phyloP scores from a whole-genome alignment of 352 stramenopile species.

The Peronospora farinosa region DNA sequence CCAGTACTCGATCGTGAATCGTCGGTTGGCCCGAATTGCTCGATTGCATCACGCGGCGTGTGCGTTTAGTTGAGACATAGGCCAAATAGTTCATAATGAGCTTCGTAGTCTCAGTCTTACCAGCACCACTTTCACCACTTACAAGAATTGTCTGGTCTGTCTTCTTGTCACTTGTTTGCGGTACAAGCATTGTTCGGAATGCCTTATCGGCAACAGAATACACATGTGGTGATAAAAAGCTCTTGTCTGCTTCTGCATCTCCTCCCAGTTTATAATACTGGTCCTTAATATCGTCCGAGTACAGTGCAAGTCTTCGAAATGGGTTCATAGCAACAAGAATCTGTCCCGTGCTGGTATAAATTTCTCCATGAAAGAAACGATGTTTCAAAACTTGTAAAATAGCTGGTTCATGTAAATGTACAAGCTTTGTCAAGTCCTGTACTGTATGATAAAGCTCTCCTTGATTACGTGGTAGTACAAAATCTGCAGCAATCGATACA shows the following conservation, averaged over 20 bases:
- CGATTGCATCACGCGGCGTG: conserved; percentile 16
- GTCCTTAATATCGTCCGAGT: conserved; percentile 62
- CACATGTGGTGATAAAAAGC: conserved; percentile 68
- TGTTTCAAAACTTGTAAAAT: conserved; percentile 82
- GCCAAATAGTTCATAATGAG: conserved; percentile 96
- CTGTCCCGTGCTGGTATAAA: conserved; percentile 87
- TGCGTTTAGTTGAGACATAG: conserved; percentile 61
- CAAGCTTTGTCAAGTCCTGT: conserved; percentile 87
- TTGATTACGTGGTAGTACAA: conserved; percentile 57
- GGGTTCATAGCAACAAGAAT: conserved; percentile 84
- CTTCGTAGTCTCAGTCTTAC: conserved; percentile 96
- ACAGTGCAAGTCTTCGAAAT: conserved; percentile 65
- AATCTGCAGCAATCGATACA: conserved; percentile 28
- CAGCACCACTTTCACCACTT: conserved; percentile 91
- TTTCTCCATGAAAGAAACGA: conserved; percentile 77
- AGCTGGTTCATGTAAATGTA: conserved; percentile 86
- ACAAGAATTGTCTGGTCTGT: conserved; percentile 93
- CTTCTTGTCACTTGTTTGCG: conserved; percentile 36
- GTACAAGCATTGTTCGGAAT: conserved; percentile 79
- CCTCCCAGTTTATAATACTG: conserved; percentile 59
- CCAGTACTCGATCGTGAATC: conserved; percentile 86
- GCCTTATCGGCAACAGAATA: conserved; percentile 80
- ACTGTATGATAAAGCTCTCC: conserved; percentile 57
- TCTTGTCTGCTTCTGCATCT: conserved; percentile 48
- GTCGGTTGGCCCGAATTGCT: conserved; percentile 36